These are phyloP conservation scores for Oropetium thomaeum DNA, from an alignment of 176 grass and related monocot genomes.

Conservation along the genomic window DNA sequence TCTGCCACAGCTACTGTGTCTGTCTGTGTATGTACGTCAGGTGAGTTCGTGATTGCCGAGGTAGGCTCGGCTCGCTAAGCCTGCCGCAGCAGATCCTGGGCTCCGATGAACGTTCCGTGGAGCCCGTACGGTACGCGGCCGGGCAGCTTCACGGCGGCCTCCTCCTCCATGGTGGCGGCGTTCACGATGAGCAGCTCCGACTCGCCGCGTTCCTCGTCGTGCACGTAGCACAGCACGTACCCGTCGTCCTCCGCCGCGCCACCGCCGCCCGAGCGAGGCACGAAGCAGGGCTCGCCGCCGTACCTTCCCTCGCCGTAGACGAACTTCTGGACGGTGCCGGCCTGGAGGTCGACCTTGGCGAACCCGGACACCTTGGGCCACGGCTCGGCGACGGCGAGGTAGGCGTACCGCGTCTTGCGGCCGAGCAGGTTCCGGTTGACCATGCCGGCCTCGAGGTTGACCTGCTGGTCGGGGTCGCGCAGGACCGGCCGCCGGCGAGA, in stretches of 20 bases:
- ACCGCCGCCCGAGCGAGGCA: slow-evolving; percentile 38
- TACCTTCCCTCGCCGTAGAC: slow-evolving; percentile 52
- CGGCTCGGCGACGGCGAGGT: slow-evolving; percentile 89
- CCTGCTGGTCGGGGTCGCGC: slow-evolving; percentile 51
- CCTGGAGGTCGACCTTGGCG: slow-evolving; percentile 78
- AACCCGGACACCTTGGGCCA: slow-evolving; percentile 97
- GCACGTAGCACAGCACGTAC: slow-evolving; percentile 70
- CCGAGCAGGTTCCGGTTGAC: slow-evolving; percentile 74
- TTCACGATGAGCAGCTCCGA: slow-evolving; percentile 72
- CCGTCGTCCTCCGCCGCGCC: slow-evolving; percentile 64
- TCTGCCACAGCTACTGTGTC: not conserved
- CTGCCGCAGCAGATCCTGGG: slow-evolving; percentile 50
- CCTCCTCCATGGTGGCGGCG: slow-evolving; percentile 48
- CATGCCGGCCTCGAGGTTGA: slow-evolving; percentile 97
- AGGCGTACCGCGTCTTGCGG: slow-evolving; percentile 60
- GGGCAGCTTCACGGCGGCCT: slow-evolving; percentile 69
- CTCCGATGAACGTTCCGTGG: slow-evolving; percentile 75
- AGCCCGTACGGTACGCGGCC: slow-evolving; percentile 83
- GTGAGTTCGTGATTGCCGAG: slow-evolving; percentile 16
- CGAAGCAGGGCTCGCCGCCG: slow-evolving; percentile 83
- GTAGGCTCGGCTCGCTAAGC: slow-evolving; percentile 25
- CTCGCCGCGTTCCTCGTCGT: slow-evolving; percentile 44
- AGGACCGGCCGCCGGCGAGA: slow-evolving; percentile 48
- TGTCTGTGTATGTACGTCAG: slow-evolving; percentile 2
- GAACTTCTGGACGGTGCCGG: slow-evolving; percentile 59